Evolutionary conservation across 495 filamentous ascomycete genomes (phyloP).

Genomic region (Mytilinidion resinicola): DNA sequence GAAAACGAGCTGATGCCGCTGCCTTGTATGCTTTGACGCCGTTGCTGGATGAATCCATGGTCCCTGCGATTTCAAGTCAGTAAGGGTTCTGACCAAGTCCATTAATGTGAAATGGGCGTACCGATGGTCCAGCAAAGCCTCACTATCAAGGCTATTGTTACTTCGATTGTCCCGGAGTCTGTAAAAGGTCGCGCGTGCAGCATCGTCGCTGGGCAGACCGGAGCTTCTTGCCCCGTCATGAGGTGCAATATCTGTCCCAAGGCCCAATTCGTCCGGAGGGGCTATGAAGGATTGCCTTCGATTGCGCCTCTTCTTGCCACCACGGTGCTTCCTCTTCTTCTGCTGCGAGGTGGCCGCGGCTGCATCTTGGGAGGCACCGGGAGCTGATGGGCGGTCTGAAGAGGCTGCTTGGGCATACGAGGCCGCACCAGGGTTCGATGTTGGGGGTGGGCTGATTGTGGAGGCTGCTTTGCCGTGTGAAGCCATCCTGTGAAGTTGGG

Average conservation of each 20-base stretch:
- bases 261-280: conserved; percentile 40
- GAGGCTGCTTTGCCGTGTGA: neutral
- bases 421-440: neutral
- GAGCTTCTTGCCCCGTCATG: conserved; percentile 28
- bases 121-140: conserved; percentile 37
- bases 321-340: conserved; percentile 44
- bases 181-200: conserved; percentile 31
- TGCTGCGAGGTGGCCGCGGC: neutral
- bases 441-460: neutral
- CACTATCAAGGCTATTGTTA: conserved; percentile 37
- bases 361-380: neutral
- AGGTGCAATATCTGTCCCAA: conserved; percentile 22
- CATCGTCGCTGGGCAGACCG: conserved; percentile 28
- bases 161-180: conserved; percentile 29
- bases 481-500: neutral
- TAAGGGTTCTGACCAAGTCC: no score
- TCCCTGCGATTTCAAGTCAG: conserved; percentile 5
- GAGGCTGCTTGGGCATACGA: neutral
- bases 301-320: conserved; percentile 54
- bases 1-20: conserved; percentile 4
- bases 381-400: neutral
- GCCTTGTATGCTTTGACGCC: conserved; percentile 17
- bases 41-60: conserved; percentile 13
- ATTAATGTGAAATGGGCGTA: neutral
- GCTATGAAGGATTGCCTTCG: conserved; percentile 60